Evolutionary conservation across 73 alveolate species (phyloP).

Genomic region (Stentor roeselii): DNA sequence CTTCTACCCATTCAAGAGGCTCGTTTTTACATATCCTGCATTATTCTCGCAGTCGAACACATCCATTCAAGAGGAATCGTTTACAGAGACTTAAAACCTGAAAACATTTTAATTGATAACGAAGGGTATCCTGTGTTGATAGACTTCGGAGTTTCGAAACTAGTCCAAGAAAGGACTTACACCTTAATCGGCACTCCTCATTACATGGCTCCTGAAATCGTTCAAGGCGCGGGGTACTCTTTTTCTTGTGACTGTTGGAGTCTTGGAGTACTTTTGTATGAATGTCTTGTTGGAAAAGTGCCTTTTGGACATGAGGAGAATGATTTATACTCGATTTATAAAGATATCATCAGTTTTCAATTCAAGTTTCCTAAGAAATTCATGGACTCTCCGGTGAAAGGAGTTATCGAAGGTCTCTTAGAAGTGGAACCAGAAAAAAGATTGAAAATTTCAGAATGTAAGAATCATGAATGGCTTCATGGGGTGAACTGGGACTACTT

Average conservation of each 20-base stretch:
- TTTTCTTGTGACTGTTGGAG: slow-evolving; percentile 33
- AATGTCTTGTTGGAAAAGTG: slow-evolving; percentile 30
- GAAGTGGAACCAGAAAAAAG: too few species aligned
- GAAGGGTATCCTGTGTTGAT: slow-evolving; percentile 29
- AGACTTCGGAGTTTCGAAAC: slow-evolving; percentile 36
- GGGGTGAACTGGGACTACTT: too few species aligned
- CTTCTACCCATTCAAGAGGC: too few species aligned
- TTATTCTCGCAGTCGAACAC: background rate
- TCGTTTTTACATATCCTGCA: slow-evolving; percentile 18
- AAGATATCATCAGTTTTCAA: too few species aligned
- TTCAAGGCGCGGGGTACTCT: slow-evolving; percentile 32
- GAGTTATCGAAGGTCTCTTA: too few species aligned
- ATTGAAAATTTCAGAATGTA: too few species aligned
- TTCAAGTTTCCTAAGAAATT: too few species aligned
- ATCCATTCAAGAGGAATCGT: background rate
- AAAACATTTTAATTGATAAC: slow-evolving; percentile 29
- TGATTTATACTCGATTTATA: too few species aligned
- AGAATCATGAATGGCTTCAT: too few species aligned
- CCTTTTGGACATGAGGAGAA: slow-evolving; percentile 43
- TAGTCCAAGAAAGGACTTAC: slow-evolving; percentile 30
- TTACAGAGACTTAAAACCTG: slow-evolving; percentile 21
- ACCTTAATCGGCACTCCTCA: slow-evolving; percentile 23
- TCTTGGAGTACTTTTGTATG: slow-evolving; percentile 36
- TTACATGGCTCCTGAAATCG: slow-evolving; percentile 25
- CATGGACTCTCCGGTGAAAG: too few species aligned